Base-by-base conservation (phyloP, 2,329 filamentous ascomycete species). In the Fusarium sp. region DNA sequence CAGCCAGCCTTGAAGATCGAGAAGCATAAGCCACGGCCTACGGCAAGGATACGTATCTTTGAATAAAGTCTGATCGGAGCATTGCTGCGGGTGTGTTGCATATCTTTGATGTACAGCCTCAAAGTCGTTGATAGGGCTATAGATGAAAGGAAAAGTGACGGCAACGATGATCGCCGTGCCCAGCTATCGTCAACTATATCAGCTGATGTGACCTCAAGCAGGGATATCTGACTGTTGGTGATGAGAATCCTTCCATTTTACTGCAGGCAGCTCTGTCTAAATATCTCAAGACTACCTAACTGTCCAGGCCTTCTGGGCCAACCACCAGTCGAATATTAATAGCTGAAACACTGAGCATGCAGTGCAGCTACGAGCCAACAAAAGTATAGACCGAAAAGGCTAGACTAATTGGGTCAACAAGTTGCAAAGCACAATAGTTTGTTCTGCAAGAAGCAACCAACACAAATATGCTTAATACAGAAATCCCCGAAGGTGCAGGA, bases 331-430 rank as follows among this genome's bases (percentile, higher is more conserved):
- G 14, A 44, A 33, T 27, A 33, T 23, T 26, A 20, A 26, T 41
- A 26, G 37, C 27, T 33, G 38, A 46, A 45, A 46, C 38, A 32
- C n/a, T 55, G 17, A 15, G n/a, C n/a, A 55, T 55, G 27, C 52
- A 26, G 37, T 32, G 13, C n/a, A 26, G 6, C 18, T 38, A 8
- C 15, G 11, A 33, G 12, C 27, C 38, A 33, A 55, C 15, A 33
- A 82, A 85, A 91, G 32, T 84, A 93, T 12, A 94, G 94, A 75
- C 92, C 92, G 30, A n/a, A 48, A 48, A n/a, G 42, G 33, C 17
- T 18, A 48, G 17, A 13, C 17, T 7, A 18, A n/a, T n/a, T 18
- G 10, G 6, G 26, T 46, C 26, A 13, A 17, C 17, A 23, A 23
- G 23, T 26, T 44, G 26, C 42, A 20, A 20, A 15, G 33, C 33